Base-by-base conservation (phyloP, 805 yeast genomes). In the Lipomyces mesembrius region DNA sequence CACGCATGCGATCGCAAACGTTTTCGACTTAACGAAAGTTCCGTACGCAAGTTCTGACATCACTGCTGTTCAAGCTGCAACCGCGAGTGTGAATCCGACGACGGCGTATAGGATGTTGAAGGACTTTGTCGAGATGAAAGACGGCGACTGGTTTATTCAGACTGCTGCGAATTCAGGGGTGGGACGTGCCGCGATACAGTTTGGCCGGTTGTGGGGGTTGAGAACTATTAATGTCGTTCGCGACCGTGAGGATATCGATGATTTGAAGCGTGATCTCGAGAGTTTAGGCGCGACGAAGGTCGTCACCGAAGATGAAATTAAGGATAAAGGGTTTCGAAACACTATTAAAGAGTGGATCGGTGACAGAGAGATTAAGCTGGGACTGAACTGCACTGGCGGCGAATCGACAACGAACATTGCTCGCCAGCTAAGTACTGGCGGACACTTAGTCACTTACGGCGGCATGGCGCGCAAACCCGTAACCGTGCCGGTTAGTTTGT, bases 391-490 rank as follows among this genome's bases (percentile, higher is more conserved):
- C 74, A 94, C 96, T 46, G 98, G 99, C 63, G 99, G 99, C 43
- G 84, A 89, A 67, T 88, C 92, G 49, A 85, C 92, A 25, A 83
- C 96, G 0, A 88, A 88, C 54, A 83, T 95, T 72, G 94, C 97
- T 9, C 84, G 97, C 72, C 94, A 92, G 77, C 83, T 95, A 64
- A 87, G 86, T 51, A 79, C 81, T 17, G 86, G 90, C 73, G 97
- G 95, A 1, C 84, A 87, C 59, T 80, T 95, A 82, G 85, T 92
- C 72, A 92, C 98, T 0, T 95, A 95, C 75, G 99, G 99, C 43
- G 98, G 97, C 51, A 95, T 95, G 99, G 91, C 98, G 2, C 87
- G 88, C 82, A 93, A 91, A 79, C 99, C 99, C 1, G 96, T 95
- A 11, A 84, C 86, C n/a, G 79, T 95, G 64, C 97, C 98, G 52